A percentile compares a stretch with the other conserved stretches of the same genome.
phyloP scores from a whole-genome alignment of 1,139 yeast genomes.

The Geotrichum cucujoidarum region DNA sequence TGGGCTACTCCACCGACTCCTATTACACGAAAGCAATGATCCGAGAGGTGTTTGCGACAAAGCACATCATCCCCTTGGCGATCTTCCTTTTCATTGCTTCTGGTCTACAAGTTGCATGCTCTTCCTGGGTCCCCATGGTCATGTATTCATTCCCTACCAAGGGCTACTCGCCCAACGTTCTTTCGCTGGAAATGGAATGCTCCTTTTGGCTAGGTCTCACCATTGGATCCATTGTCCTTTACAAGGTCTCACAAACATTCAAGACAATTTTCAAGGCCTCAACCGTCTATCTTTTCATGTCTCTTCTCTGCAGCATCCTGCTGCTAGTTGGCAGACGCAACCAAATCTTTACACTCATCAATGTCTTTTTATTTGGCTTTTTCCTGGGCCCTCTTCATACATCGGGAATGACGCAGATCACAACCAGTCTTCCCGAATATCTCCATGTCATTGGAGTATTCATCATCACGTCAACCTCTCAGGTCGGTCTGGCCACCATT shows the following conservation, averaged over 20 bases:
- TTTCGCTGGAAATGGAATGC: conserved; percentile 3
- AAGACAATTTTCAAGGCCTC: conserved; percentile 28
- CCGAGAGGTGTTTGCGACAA: conserved; percentile 1
- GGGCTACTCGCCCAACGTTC: not conserved
- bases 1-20: conserved; percentile 9
- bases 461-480: conserved; percentile 68
- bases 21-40: conserved; percentile 3
- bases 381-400: conserved; percentile 78
- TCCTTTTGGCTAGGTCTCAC: conserved; percentile 61
- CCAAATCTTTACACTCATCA: conserved; percentile 18
- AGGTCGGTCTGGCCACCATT: conserved; percentile 69
- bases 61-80: not conserved
- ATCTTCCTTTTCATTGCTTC: conserved; percentile 50
- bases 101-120: conserved; percentile 64
- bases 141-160: not conserved
- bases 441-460: conserved; percentile 67
- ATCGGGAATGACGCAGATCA: conserved; percentile 61
- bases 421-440: conserved; percentile 55
- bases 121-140: conserved; percentile 62
- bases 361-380: conserved; percentile 53
- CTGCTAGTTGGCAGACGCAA: conserved; percentile 16
- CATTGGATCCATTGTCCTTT: conserved; percentile 49
- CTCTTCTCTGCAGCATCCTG: conserved; percentile 25
- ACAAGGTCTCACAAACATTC: conserved; percentile 30
- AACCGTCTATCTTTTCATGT: conserved; percentile 25